Base-by-base conservation (phyloP, 805 yeast genomes). In the Yamadazyma kitorensis region DNA sequence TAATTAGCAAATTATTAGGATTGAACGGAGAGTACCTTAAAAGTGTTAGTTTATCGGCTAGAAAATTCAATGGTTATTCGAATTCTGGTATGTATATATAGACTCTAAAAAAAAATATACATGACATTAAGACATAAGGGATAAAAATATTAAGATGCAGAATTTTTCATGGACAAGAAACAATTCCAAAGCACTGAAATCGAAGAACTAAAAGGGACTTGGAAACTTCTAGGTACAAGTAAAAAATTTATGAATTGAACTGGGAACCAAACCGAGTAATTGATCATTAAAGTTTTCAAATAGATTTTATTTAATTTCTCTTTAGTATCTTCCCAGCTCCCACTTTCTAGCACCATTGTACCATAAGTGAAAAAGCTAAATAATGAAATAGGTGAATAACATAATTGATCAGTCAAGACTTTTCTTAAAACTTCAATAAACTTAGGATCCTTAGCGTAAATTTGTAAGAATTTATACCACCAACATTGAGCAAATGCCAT, bases 101-200 rank as follows among this genome's bases (percentile, higher is more conserved):
- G 34, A 22, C n/a, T n/a, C n/a, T n/a, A n/a, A n/a, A n/a, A n/a
- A n/a, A n/a, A n/a, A n/a, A n/a, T n/a, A n/a, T n/a, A n/a, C 27
- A 7, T 24, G 27, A 8, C 27, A 12, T 23, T 23, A 23, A n/a
- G 12, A 23, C 6, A 23, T 8, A 10, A 19, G 22, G 22, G 10
- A 23, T 23, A 23, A 8, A 23, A 23, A 8, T 7, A 23, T n/a
- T 8, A 23, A 23, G 12, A 8, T 23, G 8, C 12, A 23, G 68
- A 59, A 41, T 86, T 86, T 49, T 85, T 70, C 74, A 86, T 78
- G 0, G 95, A 87, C 31, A 91, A 64, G 62, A 84, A 89, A 34
- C 96, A 88, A 54, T 93, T 91, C 98, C 98, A 91, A 23, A 91
- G 63, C 13, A 91, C 94, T 18, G 95, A 91, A 5, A 93, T 68